Conservation (phyloP, 208 protist species). For the Crithidia expoeki region DNA sequence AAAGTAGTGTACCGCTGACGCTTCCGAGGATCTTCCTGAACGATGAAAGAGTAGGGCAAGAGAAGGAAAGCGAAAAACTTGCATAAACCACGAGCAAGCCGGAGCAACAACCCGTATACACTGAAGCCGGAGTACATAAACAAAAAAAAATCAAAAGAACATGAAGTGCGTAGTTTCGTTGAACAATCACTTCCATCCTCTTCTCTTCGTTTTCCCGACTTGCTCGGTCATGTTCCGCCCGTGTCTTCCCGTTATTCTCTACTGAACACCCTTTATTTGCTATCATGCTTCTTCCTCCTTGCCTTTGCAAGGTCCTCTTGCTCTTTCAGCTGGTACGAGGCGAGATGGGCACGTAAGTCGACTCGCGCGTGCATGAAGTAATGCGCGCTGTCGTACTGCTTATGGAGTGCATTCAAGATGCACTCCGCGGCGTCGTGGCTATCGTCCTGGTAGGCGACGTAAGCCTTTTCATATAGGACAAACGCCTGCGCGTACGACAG, state of each 20-base stretch:
- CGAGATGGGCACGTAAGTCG: slow-evolving; percentile 43
- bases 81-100: no score
- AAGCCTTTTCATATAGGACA: slow-evolving; percentile 43
- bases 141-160: no score
- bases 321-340: slow-evolving; percentile 29
- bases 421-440: slow-evolving; percentile 18
- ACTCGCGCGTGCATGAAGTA: slow-evolving; percentile 46
- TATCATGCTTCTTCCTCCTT: slow-evolving; percentile 12
- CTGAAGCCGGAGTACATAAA: no score
- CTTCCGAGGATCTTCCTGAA: no score
- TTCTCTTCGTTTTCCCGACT: background rate
- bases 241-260: background rate
- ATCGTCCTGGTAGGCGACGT: slow-evolving; percentile 34
- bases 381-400: slow-evolving; percentile 45
- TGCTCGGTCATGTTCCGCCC: background rate
- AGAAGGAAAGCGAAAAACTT: no score
- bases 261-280: background rate
- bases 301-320: slow-evolving; percentile 10
- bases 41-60: no score
- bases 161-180: background rate
- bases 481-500: slow-evolving; percentile 50
- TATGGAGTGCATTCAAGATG: slow-evolving; percentile 38
- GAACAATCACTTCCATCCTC: background rate
- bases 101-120: no score
- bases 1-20: no score